Percentiles rank a stretch among this genome's conserved stretches.
Conservation (phyloP, 208 protist genomes). For the Herpetomonas samuelpessoai region DNA sequence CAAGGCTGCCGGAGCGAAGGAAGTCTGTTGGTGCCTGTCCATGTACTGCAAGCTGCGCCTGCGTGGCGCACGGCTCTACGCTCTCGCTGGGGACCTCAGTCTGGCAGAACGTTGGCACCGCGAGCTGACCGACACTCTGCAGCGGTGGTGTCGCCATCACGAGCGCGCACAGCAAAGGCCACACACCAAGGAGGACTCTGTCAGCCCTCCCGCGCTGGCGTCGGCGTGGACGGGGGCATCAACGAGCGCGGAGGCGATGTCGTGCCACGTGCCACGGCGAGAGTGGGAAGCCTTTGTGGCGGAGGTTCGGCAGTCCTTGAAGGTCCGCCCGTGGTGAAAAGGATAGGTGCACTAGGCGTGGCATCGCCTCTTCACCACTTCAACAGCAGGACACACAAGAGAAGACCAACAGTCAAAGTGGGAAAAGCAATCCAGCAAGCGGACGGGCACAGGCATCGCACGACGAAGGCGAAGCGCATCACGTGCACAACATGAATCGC, state of each 20-base stretch:
- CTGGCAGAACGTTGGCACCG: background rate
- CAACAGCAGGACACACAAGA: no score
- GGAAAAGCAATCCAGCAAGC: no score
- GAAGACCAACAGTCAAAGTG: no score
- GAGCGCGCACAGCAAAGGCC: slow-evolving; percentile 11
- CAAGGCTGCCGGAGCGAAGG: slow-evolving; percentile 6
- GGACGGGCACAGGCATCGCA: no score
- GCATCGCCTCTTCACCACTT: no score
- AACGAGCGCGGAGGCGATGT: background rate
- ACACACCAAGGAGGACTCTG: background rate
- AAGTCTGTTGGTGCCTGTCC: slow-evolving; percentile 34
- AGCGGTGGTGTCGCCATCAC: slow-evolving; percentile 1
- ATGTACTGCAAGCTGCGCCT: slow-evolving; percentile 36
- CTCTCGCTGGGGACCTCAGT: slow-evolving; percentile 10
- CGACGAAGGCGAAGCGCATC: no score
- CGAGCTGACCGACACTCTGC: slow-evolving; percentile 8
- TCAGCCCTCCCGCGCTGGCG: background rate
- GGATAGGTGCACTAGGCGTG: no score
- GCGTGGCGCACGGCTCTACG: slow-evolving; percentile 28
- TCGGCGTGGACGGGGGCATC: background rate
- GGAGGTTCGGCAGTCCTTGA: background rate
- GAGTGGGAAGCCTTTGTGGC: slow-evolving; percentile 2
- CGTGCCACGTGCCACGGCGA: background rate
- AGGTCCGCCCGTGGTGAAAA: no score
- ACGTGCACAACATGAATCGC: no score